These are phyloP conservation scores for Coniochaeta hoffmannii DNA, from an alignment of 2,329 filamentous ascomycete species.

Conservation along the genomic window DNA sequence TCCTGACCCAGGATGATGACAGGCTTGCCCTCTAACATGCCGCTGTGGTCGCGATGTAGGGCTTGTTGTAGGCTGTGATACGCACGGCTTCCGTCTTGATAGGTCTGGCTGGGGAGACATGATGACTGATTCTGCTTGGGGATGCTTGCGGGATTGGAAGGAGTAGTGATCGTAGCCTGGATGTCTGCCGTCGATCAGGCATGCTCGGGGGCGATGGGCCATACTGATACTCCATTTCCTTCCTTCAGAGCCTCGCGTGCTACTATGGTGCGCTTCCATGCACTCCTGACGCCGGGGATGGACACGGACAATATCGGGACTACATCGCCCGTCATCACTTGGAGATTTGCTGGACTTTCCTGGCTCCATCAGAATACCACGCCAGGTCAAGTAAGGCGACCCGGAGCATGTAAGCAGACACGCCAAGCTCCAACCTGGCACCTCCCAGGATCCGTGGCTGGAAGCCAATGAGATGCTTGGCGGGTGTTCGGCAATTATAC, in stretches of 20 bases:
- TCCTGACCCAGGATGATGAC: slow-evolving; percentile 42
- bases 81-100: slow-evolving; percentile 23
- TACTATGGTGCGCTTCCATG: no score
- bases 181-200: no score
- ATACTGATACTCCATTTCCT: no score
- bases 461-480: slow-evolving; percentile 1
- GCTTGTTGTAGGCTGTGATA: slow-evolving; percentile 38
- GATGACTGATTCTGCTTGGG: no score
- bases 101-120: slow-evolving; percentile 9
- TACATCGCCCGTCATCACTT: no score
- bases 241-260: no score
- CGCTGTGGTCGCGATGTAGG: slow-evolving; percentile 45
- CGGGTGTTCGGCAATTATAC: background rate
- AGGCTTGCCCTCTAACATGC: slow-evolving; percentile 49
- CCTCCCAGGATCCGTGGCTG: background rate
- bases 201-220: no score
- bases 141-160: no score
- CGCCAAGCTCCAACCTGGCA: background rate
- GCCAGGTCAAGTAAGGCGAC: background rate
- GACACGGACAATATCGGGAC: no score
- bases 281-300: no score
- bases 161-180: no score
- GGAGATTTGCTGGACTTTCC: background rate
- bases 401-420: background rate
- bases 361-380: background rate